Evolutionary conservation across 257 asterid genomes (phyloP), one percentile per base, ranked within the genome.

Genomic region (Striga asiatica): DNA sequence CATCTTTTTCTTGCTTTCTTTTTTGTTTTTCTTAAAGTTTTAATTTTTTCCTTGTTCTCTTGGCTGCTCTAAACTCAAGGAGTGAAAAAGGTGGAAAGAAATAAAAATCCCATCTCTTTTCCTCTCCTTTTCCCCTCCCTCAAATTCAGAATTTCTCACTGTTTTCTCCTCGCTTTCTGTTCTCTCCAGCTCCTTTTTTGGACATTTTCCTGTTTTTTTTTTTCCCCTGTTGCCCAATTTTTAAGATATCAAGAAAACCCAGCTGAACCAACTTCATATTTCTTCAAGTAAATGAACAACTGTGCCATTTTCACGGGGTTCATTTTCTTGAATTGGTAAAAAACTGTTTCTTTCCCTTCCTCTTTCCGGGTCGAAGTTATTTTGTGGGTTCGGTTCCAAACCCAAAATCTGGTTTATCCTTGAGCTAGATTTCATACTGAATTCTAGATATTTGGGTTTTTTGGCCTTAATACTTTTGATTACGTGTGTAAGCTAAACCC

Each of bases 131-230:
- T 22, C 49, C 24, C 3, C 51, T 25, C 35, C 16, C 50, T 32
- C 12, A 9, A 78, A 66, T 73, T 74, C 67, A 32, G 68, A 45
- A 61, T 58, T 68, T 42, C 32, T 50, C 50, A 14, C 45, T 58
- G 31, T 27, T 62, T 38, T 25, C 64, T 58, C 18, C 41, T 79
- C 68, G 74, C 81, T 71, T 70, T 83, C 78, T 73, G 2, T 42
- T 23, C 11, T 42, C 11, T 42, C 9, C 16, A 14, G 0, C 47
- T 13, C 47, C 13, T 17, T 43, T 18, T 20, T 18, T 18, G n/a
- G n/a, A n/a, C n/a, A n/a, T n/a, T n/a, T n/a, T n/a, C n/a, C n/a
- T n/a, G n/a, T n/a, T n/a, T n/a, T n/a, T n/a, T n/a, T n/a, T n/a
- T n/a, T n/a, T n/a, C n/a, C n/a, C n/a, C n/a, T n/a, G n/a, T n/a